Base-by-base conservation (phyloP, 331 rosid genomes). In the Cydonia oblonga region DNA sequence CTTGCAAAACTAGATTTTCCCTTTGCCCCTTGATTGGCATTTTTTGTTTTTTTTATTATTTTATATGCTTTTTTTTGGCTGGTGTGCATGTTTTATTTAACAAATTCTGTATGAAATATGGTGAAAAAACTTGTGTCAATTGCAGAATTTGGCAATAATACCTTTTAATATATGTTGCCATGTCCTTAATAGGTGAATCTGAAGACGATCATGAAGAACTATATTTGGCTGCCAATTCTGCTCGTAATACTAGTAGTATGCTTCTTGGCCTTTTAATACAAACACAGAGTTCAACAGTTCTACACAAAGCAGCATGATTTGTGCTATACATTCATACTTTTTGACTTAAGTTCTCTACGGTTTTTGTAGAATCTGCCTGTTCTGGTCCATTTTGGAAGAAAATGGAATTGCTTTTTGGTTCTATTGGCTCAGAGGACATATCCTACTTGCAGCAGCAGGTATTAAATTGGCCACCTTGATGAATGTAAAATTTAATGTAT, bases 391-490 rank as follows among this genome's bases (percentile, higher is more conserved):
- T 93, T 73, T 93, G 98, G 98, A 84, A 73, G 24, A 87, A 87
- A 82, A 71, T 89, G 85, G 91, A 90, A 85, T 70, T 70, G 70
- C 71, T 93, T 72, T 93, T 90, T 82, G 84, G 85, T 73, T 70
- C 90, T 60, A 73, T 85, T 64, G 73, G 84, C 82, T 81, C 84
- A 78, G 97, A 87, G 61, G 89, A 93, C 71, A 81, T 80, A 66
- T 81, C 93, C 68, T 85, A 81, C 78, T 79, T 93, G 90, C 84
- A 89, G 78, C 88, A 83, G 80, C 92, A 90, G 93, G 98, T 90
- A 81, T 73, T 81, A 75, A 69, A 53, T 76, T 68, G 64, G 71
- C 29, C 66, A 69, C 60, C 76, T 32, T 75, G 77, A 44, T 60
- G 44, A 54, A 30, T 74, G 70, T 70, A 51, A 62, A 54, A 66